A percentile compares a stretch with the other conserved stretches of the same genome.
These are phyloP conservation scores for Helotiales sp. DNA, from an alignment of 2,329 filamentous ascomycete species.

Conservation along the genomic window DNA sequence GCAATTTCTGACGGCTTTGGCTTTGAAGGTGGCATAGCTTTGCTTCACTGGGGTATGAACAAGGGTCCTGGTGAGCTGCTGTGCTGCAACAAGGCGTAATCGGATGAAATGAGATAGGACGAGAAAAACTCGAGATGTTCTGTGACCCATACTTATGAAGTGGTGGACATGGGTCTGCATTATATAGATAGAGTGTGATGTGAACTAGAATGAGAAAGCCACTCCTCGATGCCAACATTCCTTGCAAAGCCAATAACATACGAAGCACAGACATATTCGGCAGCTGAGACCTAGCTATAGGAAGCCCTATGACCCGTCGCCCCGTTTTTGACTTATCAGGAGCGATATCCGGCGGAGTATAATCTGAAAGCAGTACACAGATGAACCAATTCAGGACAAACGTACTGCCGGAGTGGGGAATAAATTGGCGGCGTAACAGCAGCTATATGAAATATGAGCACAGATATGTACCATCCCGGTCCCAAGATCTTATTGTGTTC, in stretches of 20 bases:
- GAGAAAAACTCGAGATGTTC: constrained; percentile 1
- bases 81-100: not conserved
- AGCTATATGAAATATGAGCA: constrained; percentile 16
- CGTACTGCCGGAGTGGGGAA: constrained; percentile 11
- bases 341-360: not conserved
- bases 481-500: constrained; percentile 34
- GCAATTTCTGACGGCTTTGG: constrained; percentile 72
- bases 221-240: constrained; percentile 12
- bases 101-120: not conserved
- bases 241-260: constrained; percentile 18
- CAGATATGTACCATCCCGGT: constrained; percentile 27
- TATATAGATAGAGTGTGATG: constrained; percentile 31
- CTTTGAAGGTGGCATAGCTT: constrained; percentile 60
- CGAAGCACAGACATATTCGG: constrained; percentile 18
- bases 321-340: constrained; percentile 9
- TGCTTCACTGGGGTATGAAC: not conserved
- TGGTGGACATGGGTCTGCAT: constrained; percentile 35
- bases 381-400: constrained; percentile 4
- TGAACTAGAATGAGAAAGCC: constrained; percentile 21
- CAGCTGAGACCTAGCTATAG: constrained; percentile 12
- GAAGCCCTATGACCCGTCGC: constrained; percentile 11
- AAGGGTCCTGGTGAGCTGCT: not conserved
- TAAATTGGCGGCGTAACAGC: constrained; percentile 16
- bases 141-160: constrained; percentile 17
- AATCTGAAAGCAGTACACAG: not conserved